phyloP scores from a whole-genome alignment of 345 rosid species.

The Xanthoceras sorbifolium region DNA sequence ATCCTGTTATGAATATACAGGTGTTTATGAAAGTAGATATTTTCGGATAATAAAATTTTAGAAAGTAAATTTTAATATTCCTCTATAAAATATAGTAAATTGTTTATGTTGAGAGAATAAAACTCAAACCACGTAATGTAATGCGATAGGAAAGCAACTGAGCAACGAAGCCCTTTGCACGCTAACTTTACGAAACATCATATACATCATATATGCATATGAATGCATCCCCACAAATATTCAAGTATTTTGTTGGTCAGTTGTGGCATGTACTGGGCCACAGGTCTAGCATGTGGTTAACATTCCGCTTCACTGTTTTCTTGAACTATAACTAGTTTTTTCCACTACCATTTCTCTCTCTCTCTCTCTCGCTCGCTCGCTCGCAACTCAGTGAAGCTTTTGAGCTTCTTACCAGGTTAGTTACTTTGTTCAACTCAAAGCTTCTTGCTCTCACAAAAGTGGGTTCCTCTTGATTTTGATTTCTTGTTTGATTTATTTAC shows the following conservation, averaged over 20 bases:
- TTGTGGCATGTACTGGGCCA: conserved; percentile 30
- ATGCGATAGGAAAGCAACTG: too few relatives aligned
- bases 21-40: too few relatives aligned
- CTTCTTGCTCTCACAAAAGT: not conserved
- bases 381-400: not conserved
- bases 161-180: too few relatives aligned
- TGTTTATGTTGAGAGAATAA: too few relatives aligned
- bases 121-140: too few relatives aligned
- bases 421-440: not conserved
- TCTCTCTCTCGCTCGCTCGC: not conserved
- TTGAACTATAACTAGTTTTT: not conserved
- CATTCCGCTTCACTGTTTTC: conserved; percentile 8
- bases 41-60: too few relatives aligned
- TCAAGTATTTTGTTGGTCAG: not conserved
- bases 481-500: not conserved
- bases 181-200: too few relatives aligned
- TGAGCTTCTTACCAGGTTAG: conserved; percentile 18
- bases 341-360: not conserved
- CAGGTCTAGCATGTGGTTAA: conserved; percentile 26
- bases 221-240: not conserved
- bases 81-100: too few relatives aligned
- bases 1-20: too few relatives aligned
- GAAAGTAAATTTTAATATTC: too few relatives aligned
- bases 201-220: too few relatives aligned
- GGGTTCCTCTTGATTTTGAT: conserved; percentile 8